A percentile compares a stretch with the other conserved stretches of the same genome.
Evolutionary conservation across 2,329 filamentous ascomycete genomes (phyloP).

Genomic region (Colletotrichum sp.): DNA sequence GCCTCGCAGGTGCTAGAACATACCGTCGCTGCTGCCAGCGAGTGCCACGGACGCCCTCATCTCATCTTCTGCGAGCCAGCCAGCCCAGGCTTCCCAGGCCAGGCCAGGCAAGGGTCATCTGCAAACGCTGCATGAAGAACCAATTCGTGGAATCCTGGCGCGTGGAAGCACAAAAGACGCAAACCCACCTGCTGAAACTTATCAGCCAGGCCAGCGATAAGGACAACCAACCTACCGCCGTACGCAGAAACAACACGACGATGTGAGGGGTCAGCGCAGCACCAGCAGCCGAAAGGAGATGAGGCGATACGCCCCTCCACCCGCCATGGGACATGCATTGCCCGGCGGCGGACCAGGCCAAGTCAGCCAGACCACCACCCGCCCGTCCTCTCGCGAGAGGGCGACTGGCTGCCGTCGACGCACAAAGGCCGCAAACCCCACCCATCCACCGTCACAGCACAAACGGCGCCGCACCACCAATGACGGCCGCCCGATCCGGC

Average conservation of each 20-base stretch:
- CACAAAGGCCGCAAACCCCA: constrained; percentile 21
- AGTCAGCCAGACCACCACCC: not conserved
- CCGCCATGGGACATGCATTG: not conserved
- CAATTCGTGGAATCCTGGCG: constrained; percentile 7
- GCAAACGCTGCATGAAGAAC: constrained; percentile 14
- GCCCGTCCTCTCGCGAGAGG: not conserved
- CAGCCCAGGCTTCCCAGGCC: not conserved
- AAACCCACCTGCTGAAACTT: constrained; percentile 6
- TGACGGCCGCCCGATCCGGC: constrained; percentile 13
- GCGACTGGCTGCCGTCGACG: constrained; percentile 17
- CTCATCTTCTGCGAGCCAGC: not conserved
- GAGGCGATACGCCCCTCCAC: not conserved
- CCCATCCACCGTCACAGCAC: not conserved
- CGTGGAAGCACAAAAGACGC: constrained; percentile 13
- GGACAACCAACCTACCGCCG: not conserved
- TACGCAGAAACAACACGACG: not conserved
- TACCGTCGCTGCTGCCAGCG: not conserved
- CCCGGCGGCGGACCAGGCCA: not conserved
- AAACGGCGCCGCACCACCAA: constrained; percentile 12
- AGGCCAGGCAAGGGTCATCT: not conserved
- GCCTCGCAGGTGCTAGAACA: not conserved
- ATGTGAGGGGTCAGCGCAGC: not conserved
- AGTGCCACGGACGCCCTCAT: not conserved
- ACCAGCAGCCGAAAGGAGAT: not conserved
- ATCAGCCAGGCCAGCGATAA: not conserved